Base-by-base conservation (phyloP, 768 basidiomycete species). In the Clathrus columnatus region DNA sequence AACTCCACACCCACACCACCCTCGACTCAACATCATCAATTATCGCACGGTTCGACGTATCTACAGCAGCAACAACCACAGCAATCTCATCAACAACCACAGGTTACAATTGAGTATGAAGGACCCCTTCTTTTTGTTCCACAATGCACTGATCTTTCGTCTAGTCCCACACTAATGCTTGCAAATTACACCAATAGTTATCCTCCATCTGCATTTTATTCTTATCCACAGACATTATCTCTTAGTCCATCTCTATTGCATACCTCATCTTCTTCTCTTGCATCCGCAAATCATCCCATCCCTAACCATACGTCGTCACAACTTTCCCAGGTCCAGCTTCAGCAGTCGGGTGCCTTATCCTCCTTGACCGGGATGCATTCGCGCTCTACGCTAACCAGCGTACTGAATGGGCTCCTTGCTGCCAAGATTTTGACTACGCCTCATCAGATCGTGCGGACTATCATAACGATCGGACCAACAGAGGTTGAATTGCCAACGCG, bases 31-130 rank as follows among this genome's bases (percentile, higher is more conserved):
- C 68, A 70, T 26, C 65, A 70, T 29, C 55, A 64, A 1, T 68
- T 70, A 28, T 57, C 68, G 7, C 61, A 63, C 43, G 63, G 67
- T 26, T 54, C 60, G 28, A 63, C 68, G 24, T 42, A 57, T 48
- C 59, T 60, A 18, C 46, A 53, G n/a, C 59, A 46, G 23, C 29
- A 47, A 36, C 41, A 43, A 17, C 43, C 30, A 23, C 57, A 57
- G 57, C 7, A 17, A 32, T 21, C 26, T 14, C 24, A 41, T 16
- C 54, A 50, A 11, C 56, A 46, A 26, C 2, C 46, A 23, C 69
- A 71, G 36, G 77, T 86, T 70, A 76, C 83, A 65, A 87, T 88
- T 59, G 86, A 89, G 86, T 88, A 68, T 49, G 85, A 76, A 21
- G 29, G 56, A 28, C 48, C 23, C 51, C 60, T 56, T 52, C 57